A percentile compares a stretch with the other conserved stretches of the same genome.
Conservation (phyloP, 768 basidiomycete species). For the Russula lepida region DNA sequence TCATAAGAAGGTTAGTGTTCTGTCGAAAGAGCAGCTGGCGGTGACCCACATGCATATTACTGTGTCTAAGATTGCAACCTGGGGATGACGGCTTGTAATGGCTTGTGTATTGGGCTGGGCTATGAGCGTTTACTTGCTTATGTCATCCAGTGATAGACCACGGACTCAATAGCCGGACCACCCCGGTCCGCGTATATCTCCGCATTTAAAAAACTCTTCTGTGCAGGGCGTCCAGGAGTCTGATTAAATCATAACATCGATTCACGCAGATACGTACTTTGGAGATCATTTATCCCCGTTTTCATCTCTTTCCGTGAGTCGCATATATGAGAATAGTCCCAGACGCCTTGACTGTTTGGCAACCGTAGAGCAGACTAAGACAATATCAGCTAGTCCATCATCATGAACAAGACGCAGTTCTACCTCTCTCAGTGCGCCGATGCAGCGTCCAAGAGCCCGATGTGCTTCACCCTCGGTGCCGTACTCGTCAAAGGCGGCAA, state of each 20-base stretch:
- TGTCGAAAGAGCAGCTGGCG: no score
- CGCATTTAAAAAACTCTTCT: background rate
- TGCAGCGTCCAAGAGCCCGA: slow-evolving; percentile 42
- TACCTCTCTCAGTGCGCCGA: slow-evolving; percentile 44
- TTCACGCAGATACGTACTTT: background rate
- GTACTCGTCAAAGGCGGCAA: slow-evolving; percentile 49
- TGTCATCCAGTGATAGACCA: no score
- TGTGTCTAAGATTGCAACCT: no score
- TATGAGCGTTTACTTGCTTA: no score
- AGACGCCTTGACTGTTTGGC: background rate
- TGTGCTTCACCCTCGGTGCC: slow-evolving; percentile 42
- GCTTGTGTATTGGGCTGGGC: no score
- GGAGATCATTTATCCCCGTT: no score
- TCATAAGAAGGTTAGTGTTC: no score
- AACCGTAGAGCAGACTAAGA: background rate
- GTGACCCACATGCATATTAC: no score
- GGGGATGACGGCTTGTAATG: no score
- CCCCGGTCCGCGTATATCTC: background rate
- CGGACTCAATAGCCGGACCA: background rate
- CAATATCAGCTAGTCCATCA: background rate
- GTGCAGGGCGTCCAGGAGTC: background rate
- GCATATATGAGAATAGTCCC: no score
- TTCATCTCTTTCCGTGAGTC: no score
- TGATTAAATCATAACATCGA: background rate
- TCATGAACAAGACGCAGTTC: slow-evolving; percentile 43